Evolutionary conservation across 345 rosid genomes (phyloP).

Genomic region (Excoecaria cochinchinensis): DNA sequence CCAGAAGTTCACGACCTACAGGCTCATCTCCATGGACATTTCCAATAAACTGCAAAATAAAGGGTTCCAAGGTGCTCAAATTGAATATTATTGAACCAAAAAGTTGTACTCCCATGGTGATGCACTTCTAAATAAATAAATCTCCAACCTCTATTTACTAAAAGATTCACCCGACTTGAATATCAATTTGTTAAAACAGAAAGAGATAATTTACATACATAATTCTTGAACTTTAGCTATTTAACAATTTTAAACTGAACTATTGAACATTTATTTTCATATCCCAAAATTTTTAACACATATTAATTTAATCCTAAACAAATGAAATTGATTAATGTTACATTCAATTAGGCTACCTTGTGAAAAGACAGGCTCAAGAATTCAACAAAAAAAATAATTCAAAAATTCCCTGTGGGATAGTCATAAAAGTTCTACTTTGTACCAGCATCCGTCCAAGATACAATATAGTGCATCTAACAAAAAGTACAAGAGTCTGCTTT

Average conservation of each 20-base stretch:
- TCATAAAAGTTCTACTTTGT: not conserved
- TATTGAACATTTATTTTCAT: not conserved
- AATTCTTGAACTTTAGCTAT: not conserved
- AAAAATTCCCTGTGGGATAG: not conserved
- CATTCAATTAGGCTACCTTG: not conserved
- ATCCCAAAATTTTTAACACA: not conserved
- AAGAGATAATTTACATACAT: not conserved
- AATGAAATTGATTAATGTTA: not conserved
- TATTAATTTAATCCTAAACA: not conserved
- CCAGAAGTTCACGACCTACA: slow-evolving; percentile 81
- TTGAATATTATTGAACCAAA: not conserved
- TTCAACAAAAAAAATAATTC: not conserved
- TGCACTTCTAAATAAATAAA: not conserved
- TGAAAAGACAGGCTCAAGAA: not conserved
- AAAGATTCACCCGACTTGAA: not conserved
- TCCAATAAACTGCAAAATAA: slow-evolving; percentile 68
- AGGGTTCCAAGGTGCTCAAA: slow-evolving; percentile 18
- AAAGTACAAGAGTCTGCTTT: not conserved
- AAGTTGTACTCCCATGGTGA: not conserved
- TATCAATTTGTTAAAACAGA: not conserved
- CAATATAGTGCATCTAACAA: not conserved
- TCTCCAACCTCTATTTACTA: not conserved
- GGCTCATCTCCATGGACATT: slow-evolving; percentile 99
- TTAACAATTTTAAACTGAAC: not conserved
- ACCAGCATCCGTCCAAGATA: not conserved